These are phyloP conservation scores for Mucor circinelloides DNA, from an alignment of 371 early-diverging fungal species.

Conservation along the genomic window DNA sequence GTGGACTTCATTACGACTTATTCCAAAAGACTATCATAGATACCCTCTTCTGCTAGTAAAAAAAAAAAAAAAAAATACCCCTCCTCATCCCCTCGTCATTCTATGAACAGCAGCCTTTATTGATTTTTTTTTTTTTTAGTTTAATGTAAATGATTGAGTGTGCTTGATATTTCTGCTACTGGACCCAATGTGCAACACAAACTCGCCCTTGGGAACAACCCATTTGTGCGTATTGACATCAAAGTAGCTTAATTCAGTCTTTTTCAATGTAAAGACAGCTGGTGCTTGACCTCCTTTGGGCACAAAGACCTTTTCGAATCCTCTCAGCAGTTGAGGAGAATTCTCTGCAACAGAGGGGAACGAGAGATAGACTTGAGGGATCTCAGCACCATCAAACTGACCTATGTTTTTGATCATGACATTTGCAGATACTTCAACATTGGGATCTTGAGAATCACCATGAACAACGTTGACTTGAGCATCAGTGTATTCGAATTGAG, in stretches of 20 bases:
- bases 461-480: slow-evolving; percentile 5
- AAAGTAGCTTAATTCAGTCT: slow-evolving; percentile 49
- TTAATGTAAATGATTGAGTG: slow-evolving; percentile 13
- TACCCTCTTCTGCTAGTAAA: slow-evolving; percentile 3
- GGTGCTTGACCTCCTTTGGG: slow-evolving; percentile 14
- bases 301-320: slow-evolving; percentile 55
- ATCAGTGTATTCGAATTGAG: slow-evolving; percentile 52
- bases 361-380: slow-evolving; percentile 59
- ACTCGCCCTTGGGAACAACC: slow-evolving; percentile 49
- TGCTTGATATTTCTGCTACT: slow-evolving; percentile 51
- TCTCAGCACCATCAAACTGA: slow-evolving; percentile 52
- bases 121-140: no score
- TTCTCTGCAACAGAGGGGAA: slow-evolving; percentile 53
- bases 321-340: slow-evolving; percentile 56
- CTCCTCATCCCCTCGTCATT: no score
- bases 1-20: slow-evolving; percentile 32
- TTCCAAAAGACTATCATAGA: slow-evolving; percentile 23
- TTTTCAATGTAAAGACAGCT: slow-evolving; percentile 40
- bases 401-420: slow-evolving; percentile 56
- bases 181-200: slow-evolving; percentile 49
- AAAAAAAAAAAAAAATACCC: no score
- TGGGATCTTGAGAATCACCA: neutral
- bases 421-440: slow-evolving; percentile 29
- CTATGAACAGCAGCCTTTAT: no score
- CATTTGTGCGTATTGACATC: slow-evolving; percentile 34